Evolutionary conservation across 2,329 filamentous ascomycete genomes (phyloP).

Genomic region (Herpotrichia juniperi): DNA sequence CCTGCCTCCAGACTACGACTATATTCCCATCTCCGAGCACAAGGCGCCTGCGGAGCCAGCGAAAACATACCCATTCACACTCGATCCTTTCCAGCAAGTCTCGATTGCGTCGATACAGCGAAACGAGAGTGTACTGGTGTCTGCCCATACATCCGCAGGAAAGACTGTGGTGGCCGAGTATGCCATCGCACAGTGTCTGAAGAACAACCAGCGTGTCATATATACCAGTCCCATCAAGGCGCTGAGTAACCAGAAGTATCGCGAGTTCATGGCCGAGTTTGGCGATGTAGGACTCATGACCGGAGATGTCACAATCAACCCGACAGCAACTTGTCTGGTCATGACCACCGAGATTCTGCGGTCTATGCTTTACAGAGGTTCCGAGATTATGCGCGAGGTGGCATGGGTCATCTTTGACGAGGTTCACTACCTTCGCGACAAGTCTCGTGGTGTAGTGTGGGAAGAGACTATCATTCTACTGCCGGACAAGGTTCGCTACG

Average conservation of each 20-base stretch:
- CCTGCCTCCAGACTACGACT: slow-evolving; percentile 90
- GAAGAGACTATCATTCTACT: slow-evolving; percentile 98
- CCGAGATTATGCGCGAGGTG: slow-evolving; percentile 99
- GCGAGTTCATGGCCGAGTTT: slow-evolving; percentile 94
- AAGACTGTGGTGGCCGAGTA: slow-evolving; percentile 99
- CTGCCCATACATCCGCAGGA: slow-evolving; percentile 94
- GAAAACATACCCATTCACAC: slow-evolving; percentile 82
- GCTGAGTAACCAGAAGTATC: slow-evolving; percentile 96
- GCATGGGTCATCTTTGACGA: slow-evolving; percentile 99
- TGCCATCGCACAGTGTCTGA: slow-evolving; percentile 94
- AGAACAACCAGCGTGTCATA: slow-evolving; percentile 97
- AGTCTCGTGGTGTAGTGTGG: slow-evolving; percentile 94
- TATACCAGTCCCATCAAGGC: slow-evolving; percentile 99
- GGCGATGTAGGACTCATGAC: slow-evolving; percentile 98
- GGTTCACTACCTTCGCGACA: slow-evolving; percentile 98
- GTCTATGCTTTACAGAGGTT: slow-evolving; percentile 97
- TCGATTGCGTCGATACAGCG: slow-evolving; percentile 94
- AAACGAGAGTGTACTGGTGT: slow-evolving; percentile 94
- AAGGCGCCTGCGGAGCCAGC: slow-evolving; percentile 88
- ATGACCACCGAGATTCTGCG: slow-evolving; percentile 99
- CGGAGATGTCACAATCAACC: slow-evolving; percentile 98
- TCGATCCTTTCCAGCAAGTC: slow-evolving; percentile 96
- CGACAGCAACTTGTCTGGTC: slow-evolving; percentile 94
- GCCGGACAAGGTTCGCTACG: slow-evolving; percentile 97
- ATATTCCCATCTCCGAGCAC: slow-evolving; percentile 93